Evolutionary conservation across 1,284 basidiomycete genomes (phyloP).

Genomic region (Irpex rosettiformis): DNA sequence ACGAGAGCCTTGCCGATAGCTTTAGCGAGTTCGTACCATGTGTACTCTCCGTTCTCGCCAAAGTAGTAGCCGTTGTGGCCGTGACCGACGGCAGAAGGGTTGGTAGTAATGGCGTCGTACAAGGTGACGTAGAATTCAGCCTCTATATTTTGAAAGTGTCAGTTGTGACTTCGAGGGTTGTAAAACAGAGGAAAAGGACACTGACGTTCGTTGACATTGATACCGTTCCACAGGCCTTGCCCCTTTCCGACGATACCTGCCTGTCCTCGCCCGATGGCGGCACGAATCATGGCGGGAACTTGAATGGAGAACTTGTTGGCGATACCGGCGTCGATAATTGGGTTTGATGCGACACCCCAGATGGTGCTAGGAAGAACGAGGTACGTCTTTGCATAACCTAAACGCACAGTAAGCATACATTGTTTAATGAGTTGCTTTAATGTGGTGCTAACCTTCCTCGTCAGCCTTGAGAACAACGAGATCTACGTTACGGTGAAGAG

Average conservation of each 20-base stretch:
- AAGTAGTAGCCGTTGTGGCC: slow-evolving; percentile 44
- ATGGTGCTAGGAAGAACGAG: neutral
- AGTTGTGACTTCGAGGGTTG: neutral
- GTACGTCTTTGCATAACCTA: neutral
- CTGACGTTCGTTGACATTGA: neutral
- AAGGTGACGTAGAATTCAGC: slow-evolving; percentile 7
- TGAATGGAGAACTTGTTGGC: neutral
- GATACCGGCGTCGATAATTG: neutral
- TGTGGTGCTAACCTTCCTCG: neutral
- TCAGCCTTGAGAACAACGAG: neutral
- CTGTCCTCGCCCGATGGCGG: neutral
- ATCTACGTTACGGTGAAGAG: neutral
- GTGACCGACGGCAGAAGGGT: slow-evolving; percentile 24
- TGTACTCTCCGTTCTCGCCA: slow-evolving; percentile 41
- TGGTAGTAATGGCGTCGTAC: slow-evolving; percentile 14
- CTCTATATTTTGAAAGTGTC: neutral
- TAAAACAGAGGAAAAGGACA: slow-evolving; percentile 8
- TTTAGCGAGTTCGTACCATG: slow-evolving; percentile 27
- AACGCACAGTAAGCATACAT: neutral
- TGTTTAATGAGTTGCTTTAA: neutral
- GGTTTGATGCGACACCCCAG: neutral
- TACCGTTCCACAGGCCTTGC: neutral
- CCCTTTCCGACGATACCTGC: neutral
- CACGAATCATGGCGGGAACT: neutral
- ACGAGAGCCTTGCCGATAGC: slow-evolving; percentile 31